These are phyloP conservation scores for Colletotrichum phormii DNA, from an alignment of 2,329 filamentous ascomycete genomes.

Conservation along the genomic window DNA sequence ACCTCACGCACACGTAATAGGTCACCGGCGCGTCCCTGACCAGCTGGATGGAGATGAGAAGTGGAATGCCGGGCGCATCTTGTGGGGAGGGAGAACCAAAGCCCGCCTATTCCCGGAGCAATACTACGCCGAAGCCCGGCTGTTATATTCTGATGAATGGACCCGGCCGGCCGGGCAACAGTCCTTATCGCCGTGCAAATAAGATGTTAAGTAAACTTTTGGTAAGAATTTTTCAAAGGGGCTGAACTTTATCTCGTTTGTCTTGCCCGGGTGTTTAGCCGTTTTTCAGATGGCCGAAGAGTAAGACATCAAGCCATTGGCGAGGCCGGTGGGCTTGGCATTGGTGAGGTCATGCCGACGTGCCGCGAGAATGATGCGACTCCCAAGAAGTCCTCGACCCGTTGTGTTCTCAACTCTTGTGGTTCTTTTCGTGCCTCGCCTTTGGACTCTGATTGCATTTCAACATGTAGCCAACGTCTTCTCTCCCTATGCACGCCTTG, in stretches of 20 bases:
- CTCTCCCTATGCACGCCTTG: not conserved
- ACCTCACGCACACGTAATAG: constrained; percentile 10
- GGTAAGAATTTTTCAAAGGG: not conserved
- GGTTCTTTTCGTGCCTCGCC: not conserved
- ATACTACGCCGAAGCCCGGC: not conserved
- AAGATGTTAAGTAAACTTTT: not conserved
- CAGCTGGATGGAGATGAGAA: not conserved
- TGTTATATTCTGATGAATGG: not conserved
- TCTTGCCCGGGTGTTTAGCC: not conserved
- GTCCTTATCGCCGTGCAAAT: not conserved
- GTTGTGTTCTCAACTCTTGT: not conserved
- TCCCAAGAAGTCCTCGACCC: not conserved
- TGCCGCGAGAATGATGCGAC: constrained; percentile 1
- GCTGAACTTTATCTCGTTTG: constrained; percentile 26
- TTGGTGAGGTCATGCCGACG: not conserved
- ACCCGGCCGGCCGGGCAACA: not conserved
- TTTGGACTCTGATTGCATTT: not conserved
- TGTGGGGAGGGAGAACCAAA: not conserved
- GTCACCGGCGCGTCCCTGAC: not conserved
- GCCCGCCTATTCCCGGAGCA: not conserved
- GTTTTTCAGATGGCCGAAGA: not conserved
- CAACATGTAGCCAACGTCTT: no score
- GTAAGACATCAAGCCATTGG: constrained; percentile 15
- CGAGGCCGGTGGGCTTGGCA: not conserved
- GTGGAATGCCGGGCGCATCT: not conserved